Base-by-base conservation (phyloP, 2,329 filamentous ascomycete species). In the Metarhizium brunneum region DNA sequence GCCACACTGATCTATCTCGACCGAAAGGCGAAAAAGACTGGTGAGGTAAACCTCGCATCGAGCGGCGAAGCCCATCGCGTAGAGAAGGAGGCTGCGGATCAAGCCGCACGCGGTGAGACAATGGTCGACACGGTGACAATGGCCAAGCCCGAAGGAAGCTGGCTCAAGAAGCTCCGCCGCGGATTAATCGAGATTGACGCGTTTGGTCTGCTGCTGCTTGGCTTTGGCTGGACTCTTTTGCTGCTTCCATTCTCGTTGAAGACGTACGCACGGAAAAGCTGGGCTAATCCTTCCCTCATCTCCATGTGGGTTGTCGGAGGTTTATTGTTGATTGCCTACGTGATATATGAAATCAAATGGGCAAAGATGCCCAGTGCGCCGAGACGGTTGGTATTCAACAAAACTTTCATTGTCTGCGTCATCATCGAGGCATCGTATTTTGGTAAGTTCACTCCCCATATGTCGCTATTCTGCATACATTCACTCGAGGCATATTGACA, bases 181-280 rank as follows among this genome's bases (percentile, higher is more conserved):
- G 82, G 84, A 62, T 65, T 76, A 16, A 69, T 79, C 40, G 65
- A 66, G 48, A 66, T 66, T 45, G 65, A 67, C 49, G 63, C 65
- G 1, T 59, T 66, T 49, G 79, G 79, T 2, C 65, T 75, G 2
- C 50, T 76, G 16, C 66, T 81, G 1, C 72, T 81, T 38, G 73
- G 70, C 20, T 73, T 71, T 36, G 78, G 77, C 0, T 76, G 79
- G 56, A 71, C 74, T 0, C 68, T 88, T 10, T 81, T 90, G 61
- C 72, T 90, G n/a, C 76, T 90, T 2, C 84, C 86, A 0, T 82
- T 90, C 68, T 85, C 76, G 6, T 74, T 90, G 18, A 71, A 71
- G 52, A 68, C 67, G 3, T 69, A 73, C 47, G 72, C 73, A 53
- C 57, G 66, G 2, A 60, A 72, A 32, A 62, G 63, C 2, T 80